phyloP scores from a whole-genome alignment of 139 green algal genomes.

The Chlorella sp. region DNA sequence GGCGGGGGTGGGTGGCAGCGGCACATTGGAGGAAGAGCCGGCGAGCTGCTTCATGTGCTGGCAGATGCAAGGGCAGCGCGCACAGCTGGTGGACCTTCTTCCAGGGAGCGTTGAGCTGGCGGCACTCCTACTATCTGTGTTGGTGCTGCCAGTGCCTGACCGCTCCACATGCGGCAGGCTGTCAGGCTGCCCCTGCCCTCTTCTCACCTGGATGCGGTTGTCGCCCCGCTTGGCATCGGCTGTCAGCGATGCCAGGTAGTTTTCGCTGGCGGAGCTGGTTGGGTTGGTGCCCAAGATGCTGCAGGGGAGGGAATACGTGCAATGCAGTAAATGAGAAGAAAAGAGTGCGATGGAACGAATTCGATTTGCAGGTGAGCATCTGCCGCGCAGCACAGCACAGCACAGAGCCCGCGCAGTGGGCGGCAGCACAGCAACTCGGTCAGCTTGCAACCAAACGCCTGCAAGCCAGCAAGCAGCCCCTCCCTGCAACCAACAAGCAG shows the following conservation, averaged over 20 bases:
- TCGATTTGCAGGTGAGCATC: not conserved
- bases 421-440: not conserved
- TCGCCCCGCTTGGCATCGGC: not conserved
- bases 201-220: not conserved
- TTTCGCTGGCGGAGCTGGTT: not conserved
- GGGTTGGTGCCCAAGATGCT: constrained; percentile 23
- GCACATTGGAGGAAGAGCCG: no score
- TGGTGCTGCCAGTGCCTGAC: no score
- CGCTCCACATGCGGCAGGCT: no score
- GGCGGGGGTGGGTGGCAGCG: not conserved
- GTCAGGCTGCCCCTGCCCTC: no score
- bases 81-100: no score
- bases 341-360: no score
- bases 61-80: no score
- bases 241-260: not conserved
- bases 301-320: not conserved
- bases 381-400: not conserved
- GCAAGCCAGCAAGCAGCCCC: not conserved
- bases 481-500: not conserved
- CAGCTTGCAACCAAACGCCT: no score
- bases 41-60: no score
- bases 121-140: no score
- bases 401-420: not conserved
- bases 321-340: no score
- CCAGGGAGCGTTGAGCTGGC: no score